Conservation (phyloP, 768 basidiomycete species). For the Phaffia australis region DNA sequence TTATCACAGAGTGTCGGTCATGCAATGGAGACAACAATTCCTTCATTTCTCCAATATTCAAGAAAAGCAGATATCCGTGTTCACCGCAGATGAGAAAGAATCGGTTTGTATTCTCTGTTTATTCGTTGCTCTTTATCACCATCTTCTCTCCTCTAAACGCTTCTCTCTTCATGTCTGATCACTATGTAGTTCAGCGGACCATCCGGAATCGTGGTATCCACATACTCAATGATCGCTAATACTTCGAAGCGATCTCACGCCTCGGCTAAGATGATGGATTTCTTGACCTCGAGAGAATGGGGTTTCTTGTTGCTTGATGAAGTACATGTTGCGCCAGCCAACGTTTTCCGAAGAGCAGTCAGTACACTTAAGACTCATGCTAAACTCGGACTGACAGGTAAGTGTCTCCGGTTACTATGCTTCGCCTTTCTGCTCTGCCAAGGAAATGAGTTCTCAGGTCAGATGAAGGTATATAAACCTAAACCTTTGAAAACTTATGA, state of each 20-base stretch:
- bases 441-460: not conserved
- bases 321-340: constrained; percentile 96
- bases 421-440: not conserved
- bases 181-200: constrained; percentile 74
- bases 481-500: too few relatives aligned
- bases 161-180: not conserved
- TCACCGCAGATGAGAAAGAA: constrained; percentile 94
- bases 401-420: constrained; percentile 27
- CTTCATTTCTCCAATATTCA: constrained; percentile 98
- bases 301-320: constrained; percentile 96
- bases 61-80: constrained; percentile 90
- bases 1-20: constrained; percentile 48
- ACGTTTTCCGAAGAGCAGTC: constrained; percentile 95
- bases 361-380: constrained; percentile 99
- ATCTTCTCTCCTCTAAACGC: not conserved
- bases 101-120: constrained; percentile 47
- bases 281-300: constrained; percentile 95
- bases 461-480: not conserved
- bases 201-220: constrained; percentile 95
- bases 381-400: constrained; percentile 91
- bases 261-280: constrained; percentile 99
- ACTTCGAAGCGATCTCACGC: constrained; percentile 98
- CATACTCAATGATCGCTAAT: constrained; percentile 99
- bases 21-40: constrained; percentile 99
- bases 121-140: not conserved